Conservation (phyloP, 2,329 filamentous ascomycete species). For the Aspergillus aculeatinus region DNA sequence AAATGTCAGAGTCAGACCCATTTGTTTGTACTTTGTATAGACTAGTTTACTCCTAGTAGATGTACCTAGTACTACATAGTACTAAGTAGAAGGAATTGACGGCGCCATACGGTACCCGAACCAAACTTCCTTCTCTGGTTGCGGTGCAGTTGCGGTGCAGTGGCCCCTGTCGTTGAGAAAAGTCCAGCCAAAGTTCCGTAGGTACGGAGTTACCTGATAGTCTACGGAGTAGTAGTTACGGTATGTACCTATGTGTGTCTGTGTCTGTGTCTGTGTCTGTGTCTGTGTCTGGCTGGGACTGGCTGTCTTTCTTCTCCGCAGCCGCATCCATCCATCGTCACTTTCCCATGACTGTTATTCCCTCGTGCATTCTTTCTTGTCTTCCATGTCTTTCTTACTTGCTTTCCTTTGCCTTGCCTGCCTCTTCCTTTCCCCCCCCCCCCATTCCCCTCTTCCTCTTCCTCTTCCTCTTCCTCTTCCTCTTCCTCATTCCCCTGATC, state of each 20-base stretch:
- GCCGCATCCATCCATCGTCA: slow-evolving; percentile 20
- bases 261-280: too few relatives aligned
- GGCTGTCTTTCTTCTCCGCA: slow-evolving; percentile 20
- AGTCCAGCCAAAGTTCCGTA: slow-evolving; percentile 5
- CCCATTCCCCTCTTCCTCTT: background rate
- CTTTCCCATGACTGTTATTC: slow-evolving; percentile 7
- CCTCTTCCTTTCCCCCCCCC: background rate
- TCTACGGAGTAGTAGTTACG: too few relatives aligned
- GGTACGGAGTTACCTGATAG: background rate
- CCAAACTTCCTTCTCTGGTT: background rate
- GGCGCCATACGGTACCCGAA: background rate
- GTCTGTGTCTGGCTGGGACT: too few relatives aligned
- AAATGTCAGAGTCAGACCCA: background rate
- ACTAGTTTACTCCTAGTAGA: too few relatives aligned
- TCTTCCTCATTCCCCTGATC: background rate
- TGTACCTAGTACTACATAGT: too few relatives aligned
- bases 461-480: background rate
- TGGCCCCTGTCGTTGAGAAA: background rate
- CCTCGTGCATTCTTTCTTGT: slow-evolving; percentile 2
- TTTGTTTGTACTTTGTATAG: background rate
- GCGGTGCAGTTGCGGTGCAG: background rate
- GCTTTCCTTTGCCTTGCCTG: background rate
- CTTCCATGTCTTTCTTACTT: slow-evolving; percentile 3
- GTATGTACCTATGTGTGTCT: too few relatives aligned
- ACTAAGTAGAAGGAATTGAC: too few relatives aligned